These are phyloP conservation scores for Miscanthus sacchariflorus DNA, from an alignment of 202 grass and related monocot species.

Conservation along the genomic window DNA sequence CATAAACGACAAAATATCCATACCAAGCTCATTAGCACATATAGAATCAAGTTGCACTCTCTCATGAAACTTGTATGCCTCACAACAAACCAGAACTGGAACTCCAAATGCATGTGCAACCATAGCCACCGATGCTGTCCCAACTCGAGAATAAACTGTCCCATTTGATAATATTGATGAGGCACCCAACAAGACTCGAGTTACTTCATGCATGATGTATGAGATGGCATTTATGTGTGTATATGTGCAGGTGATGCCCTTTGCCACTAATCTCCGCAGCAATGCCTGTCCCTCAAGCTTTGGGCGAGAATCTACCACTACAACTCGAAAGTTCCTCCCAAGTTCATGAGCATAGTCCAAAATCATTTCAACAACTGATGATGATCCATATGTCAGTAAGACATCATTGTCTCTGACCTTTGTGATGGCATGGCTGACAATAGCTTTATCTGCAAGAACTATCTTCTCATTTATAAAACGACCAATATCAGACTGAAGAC, in stretches of 20 bases:
- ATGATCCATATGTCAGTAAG: slow-evolving; percentile 80
- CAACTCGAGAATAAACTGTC: slow-evolving; percentile 92
- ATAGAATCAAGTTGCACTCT: slow-evolving; percentile 98
- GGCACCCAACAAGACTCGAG: slow-evolving; percentile 84
- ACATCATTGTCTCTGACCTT: slow-evolving; percentile 94
- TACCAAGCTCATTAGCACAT: slow-evolving; percentile 94
- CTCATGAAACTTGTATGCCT: slow-evolving; percentile 97
- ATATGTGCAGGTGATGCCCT: slow-evolving; percentile 87
- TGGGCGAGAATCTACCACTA: slow-evolving; percentile 91
- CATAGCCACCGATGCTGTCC: slow-evolving; percentile 93
- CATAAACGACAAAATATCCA: slow-evolving; percentile 9
- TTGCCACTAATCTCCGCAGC: slow-evolving; percentile 70
- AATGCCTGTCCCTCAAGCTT: slow-evolving; percentile 90
- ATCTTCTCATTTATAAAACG: slow-evolving; percentile 95
- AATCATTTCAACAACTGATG: slow-evolving; percentile 95
- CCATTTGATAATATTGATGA: slow-evolving; percentile 87
- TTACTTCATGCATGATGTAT: slow-evolving; percentile 98
- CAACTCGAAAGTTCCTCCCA: slow-evolving; percentile 78
- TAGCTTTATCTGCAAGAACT: slow-evolving; percentile 84
- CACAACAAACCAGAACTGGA: slow-evolving; percentile 90
- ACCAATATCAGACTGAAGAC: slow-evolving; percentile 88
- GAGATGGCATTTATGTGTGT: slow-evolving; percentile 92
- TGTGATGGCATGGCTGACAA: slow-evolving; percentile 81
- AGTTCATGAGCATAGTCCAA: slow-evolving; percentile 79
- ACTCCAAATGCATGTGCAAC: slow-evolving; percentile 84